Base-by-base conservation (phyloP, 2,329 filamentous ascomycete genomes). In the Lachnum nothofagi region DNA sequence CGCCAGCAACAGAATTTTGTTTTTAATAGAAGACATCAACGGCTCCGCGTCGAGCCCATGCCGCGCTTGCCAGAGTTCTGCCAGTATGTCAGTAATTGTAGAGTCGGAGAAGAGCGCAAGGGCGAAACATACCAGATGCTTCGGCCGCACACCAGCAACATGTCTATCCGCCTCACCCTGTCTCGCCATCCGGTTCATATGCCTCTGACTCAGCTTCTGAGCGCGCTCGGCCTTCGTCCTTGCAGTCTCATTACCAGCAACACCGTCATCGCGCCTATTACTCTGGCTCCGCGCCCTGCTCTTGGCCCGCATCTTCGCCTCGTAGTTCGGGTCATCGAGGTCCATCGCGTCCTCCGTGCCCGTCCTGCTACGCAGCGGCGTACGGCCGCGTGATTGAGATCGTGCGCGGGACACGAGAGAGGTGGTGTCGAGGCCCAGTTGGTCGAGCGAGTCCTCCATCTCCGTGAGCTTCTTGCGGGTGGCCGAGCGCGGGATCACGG, bases 81-180 rank as follows among this genome's bases (percentile, higher is more conserved):
- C 39, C 41, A 33, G 57, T 72, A 65, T 70, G 71, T 61, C 54
- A 54, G 41, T 44, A 34, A 8, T 6, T 39, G 33, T 5, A 12
- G 37, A 17, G 37, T 12, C 9, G 42, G 41, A 27, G n/a, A 46
- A 46, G 10, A 46, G 2, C 27, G 27, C 49, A 38, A 39, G 50
- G 27, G 37, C 12, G 37, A 55, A 60, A 79, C 84, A 69, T 78
- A 95, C 85, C 80, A 98, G 77, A 74, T 97, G 93, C 75, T 95
- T 98, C 55, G 84, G 81, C 70, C 95, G 72, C 45, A 87, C 79
- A 31, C 87, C 86, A 48, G 84, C 84, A 54, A 83, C 82, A 72
- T 97, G 91, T 67, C 94, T 83, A 77, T 98, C 93, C 54, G 86
- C 91, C 75, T 98, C 93, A 77, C 93, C 93, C 77, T 94, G 88